These are phyloP conservation scores for Bidens hawaiensis DNA, from an alignment of 140 eudicot species.

Conservation along the genomic window DNA sequence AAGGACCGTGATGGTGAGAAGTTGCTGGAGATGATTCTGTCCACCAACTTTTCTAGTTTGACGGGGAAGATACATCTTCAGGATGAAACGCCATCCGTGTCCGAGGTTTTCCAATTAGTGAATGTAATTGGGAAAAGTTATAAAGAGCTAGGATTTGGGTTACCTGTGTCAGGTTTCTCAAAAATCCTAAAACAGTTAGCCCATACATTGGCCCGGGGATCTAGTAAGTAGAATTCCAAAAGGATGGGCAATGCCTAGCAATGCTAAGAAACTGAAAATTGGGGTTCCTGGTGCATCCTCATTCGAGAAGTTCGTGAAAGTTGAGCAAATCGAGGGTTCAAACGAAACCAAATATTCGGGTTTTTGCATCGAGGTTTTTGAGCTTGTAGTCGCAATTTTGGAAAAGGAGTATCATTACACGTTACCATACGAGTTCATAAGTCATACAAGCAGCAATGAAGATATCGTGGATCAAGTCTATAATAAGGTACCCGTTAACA, in stretches of 20 bases:
- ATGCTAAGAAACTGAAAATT: constrained; percentile 36
- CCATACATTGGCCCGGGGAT: constrained; percentile 51
- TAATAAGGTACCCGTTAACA: constrained; percentile 29
- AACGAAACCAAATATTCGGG: constrained; percentile 27
- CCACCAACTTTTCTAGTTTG: constrained; percentile 37
- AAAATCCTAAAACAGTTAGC: constrained; percentile 2
- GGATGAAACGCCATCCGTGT: constrained; percentile 19
- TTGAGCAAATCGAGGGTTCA: constrained; percentile 22
- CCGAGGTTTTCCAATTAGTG: constrained; percentile 27
- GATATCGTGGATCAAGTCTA: constrained; percentile 35
- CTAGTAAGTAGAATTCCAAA: constrained; percentile 30
- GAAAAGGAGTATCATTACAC: constrained; percentile 24
- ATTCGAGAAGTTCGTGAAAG: constrained; percentile 42
- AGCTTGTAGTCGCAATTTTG: constrained; percentile 18
- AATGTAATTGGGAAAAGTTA: constrained; percentile 46
- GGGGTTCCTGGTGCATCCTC: constrained; percentile 47
- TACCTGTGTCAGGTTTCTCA: constrained; percentile 27
- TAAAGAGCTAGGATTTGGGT: constrained; percentile 48
- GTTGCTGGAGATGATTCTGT: constrained; percentile 27
- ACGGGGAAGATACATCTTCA: constrained; percentile 28
- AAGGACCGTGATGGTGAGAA: not conserved
- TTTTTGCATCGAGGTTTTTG: constrained; percentile 46
- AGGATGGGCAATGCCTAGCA: constrained; percentile 63
- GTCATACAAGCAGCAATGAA: constrained; percentile 33
- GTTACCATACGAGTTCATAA: constrained; percentile 35